A percentile compares a stretch with the other conserved stretches of the same genome.
Evolutionary conservation across 2,329 filamentous ascomycete species (phyloP).

Genomic region (Colletotrichum lupini): DNA sequence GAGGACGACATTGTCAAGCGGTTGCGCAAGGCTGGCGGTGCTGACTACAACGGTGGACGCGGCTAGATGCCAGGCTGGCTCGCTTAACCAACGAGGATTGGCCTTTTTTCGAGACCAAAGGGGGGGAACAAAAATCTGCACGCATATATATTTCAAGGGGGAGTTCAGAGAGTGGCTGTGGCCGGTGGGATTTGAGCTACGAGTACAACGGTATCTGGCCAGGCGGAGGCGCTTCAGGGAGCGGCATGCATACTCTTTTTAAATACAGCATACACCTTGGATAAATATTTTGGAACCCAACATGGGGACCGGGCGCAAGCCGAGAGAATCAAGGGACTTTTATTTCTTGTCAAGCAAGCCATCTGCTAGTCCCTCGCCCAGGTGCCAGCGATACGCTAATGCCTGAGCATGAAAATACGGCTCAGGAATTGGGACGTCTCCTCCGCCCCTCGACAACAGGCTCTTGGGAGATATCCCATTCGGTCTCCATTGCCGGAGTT

Average conservation of each 20-base stretch:
- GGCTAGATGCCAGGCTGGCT: slow-evolving; percentile 50
- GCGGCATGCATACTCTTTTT: slow-evolving; percentile 28
- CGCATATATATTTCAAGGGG: background rate
- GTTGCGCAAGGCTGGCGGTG: slow-evolving; percentile 74
- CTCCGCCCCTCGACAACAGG: too few relatives aligned
- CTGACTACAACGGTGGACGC: slow-evolving; percentile 76
- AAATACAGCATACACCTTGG: slow-evolving; percentile 33
- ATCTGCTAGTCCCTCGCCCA: background rate
- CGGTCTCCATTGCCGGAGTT: background rate
- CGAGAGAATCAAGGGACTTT: slow-evolving; percentile 9
- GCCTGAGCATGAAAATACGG: background rate
- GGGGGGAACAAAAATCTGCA: background rate
- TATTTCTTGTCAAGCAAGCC: background rate
- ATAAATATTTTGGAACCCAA: slow-evolving; percentile 16
- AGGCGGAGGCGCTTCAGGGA: slow-evolving; percentile 30
- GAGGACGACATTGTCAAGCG: slow-evolving; percentile 70
- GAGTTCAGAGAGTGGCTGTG: background rate
- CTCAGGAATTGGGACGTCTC: background rate
- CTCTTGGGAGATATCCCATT: background rate
- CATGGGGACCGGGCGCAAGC: slow-evolving; percentile 23
- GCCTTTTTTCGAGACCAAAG: background rate
- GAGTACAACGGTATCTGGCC: slow-evolving; percentile 33
- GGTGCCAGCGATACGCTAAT: background rate
- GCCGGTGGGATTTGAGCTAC: slow-evolving; percentile 19
- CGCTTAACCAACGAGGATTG: background rate